Evolutionary conservation across 2,329 filamentous ascomycete species (phyloP), one percentile per base, ranked within the genome.

Genomic region (Magnaporthiopsis rhizophila): DNA sequence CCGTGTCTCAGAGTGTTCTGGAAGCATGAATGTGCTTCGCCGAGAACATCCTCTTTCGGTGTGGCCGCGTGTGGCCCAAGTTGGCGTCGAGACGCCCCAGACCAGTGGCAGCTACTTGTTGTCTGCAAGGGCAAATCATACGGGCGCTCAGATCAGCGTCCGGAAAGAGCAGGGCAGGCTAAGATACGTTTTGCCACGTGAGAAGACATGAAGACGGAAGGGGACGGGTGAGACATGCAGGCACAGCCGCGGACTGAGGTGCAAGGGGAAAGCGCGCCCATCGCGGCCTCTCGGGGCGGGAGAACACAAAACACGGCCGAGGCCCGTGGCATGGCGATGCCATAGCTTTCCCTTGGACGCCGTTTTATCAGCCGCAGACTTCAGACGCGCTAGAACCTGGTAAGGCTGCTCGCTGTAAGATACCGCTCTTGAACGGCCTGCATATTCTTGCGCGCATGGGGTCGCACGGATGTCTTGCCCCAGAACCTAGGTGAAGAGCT

Each of bases 281-380:
- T n/a, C 21, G 45, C 45, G 21, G 3, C 8, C n/a, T 6, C n/a
- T 53, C 28, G 15, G 45, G 26, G 45, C 38, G 26, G 36, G 45
- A 50, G 12, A 34, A 18, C 28, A 26, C 26, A 62, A 62, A 62
- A 57, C 45, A 36, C 45, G 28, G 61, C 32, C 15, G 24, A 26
- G 50, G 26, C 18, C 32, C 4, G 26, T 62, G 50, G 61, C 53
- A 62, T 36, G 28, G 53, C 56, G 61, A 11, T 6, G 8, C 45
- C 32, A 2, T 56, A 30, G 15, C 26, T 32, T 7, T 7, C 28
- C 45, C 18, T n/a, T 58, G 50, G 61, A 15, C 61, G 6, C 24
- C 3, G 36, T 21, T 62, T 62, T 62, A 62, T 9, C 61, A 62
- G 61, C 61, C 61, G 61, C 53, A 34, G 21, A 62, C 56, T 30